These are phyloP conservation scores for Henckelia pumila DNA, from an alignment of 257 asterid genomes.

Conservation along the genomic window DNA sequence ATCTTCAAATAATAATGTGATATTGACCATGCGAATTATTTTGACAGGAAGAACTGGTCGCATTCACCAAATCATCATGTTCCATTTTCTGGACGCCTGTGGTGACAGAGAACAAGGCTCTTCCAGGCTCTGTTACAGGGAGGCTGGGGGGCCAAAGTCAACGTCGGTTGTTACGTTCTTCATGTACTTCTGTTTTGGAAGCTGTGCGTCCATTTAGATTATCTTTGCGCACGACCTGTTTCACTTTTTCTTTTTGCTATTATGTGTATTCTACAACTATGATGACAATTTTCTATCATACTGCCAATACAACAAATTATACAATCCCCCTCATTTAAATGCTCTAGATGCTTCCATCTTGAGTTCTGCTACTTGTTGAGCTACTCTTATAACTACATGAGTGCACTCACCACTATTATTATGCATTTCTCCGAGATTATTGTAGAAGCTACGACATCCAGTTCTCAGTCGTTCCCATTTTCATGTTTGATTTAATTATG, in stretches of 20 bases:
- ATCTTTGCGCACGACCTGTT: conserved; percentile 16
- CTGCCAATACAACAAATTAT: not conserved
- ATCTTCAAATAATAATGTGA: not conserved
- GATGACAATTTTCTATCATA: not conserved
- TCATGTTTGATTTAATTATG: conserved; percentile 18
- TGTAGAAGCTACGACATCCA: conserved; percentile 6
- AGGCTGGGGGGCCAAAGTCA: conserved; percentile 94
- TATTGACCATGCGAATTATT: conserved; percentile 14
- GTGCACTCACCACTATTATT: conserved; percentile 7
- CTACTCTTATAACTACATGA: not conserved
- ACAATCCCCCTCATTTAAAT: not conserved
- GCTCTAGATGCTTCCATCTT: not conserved
- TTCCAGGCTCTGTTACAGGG: conserved; percentile 77
- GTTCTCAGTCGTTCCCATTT: conserved; percentile 4
- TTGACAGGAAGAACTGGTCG: conserved; percentile 63
- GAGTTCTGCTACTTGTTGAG: not conserved
- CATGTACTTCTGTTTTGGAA: conserved; percentile 69
- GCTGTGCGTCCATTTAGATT: conserved; percentile 51
- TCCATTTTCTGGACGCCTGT: conserved; percentile 57
- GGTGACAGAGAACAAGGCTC: conserved; percentile 39
- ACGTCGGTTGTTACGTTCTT: conserved; percentile 67
- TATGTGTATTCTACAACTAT: conserved; percentile 1
- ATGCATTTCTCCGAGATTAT: conserved; percentile 11
- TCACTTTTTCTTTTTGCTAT: conserved; percentile 10
- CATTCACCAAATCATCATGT: conserved; percentile 56